Evolutionary conservation across 2,329 filamentous ascomycete species (phyloP), one percentile per base, ranked within the genome.

Genomic region (Volutella citrinella): DNA sequence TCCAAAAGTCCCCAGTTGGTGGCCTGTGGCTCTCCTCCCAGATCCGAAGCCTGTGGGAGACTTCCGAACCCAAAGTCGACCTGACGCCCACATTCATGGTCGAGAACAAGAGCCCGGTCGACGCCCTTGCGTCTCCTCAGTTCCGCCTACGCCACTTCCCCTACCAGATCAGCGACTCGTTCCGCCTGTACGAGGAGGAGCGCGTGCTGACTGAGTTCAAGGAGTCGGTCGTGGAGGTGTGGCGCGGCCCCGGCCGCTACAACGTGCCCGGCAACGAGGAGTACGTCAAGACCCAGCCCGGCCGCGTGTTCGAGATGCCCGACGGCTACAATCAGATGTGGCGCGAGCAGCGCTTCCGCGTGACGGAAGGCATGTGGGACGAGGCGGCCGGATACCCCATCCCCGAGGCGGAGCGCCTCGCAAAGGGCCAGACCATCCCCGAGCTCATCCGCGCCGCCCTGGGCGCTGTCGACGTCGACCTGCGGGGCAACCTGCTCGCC

Each of bases 241-340:
- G 93, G 91, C 78, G 80, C 17, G 87, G 87, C 1, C 87, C 87
- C 1, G 82, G 82, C 39, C 76, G 80, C 42, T 80, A 88, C 52
- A 61, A 63, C 25, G 65, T 61, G 48, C 76, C 66, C 15, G 80
- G 82, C 22, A 94, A 91, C 57, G 80, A 93, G 56, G 90, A 96
- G 25, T 72, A 80, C 29, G 82, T 82, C 38, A 82, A 78, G 58
- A 73, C 67, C 27, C 80, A 82, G 45, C 87, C 88, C 1, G 87
- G 87, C 24, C 83, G 88, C 32, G 85, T 93, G 10, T 98, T 96
- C 55, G 93, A 98, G 69, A 93, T 98, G 77, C 93, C 93, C 9
- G 88, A 97, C 57, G 93, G 93, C 31, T 90, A 84, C 68, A 98
- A 97, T 69, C 87, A 95, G 61, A 84, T 95, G 65, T 98, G 95